Conservation (phyloP, 768 basidiomycete genomes). For the Exsudoporus frostii region DNA sequence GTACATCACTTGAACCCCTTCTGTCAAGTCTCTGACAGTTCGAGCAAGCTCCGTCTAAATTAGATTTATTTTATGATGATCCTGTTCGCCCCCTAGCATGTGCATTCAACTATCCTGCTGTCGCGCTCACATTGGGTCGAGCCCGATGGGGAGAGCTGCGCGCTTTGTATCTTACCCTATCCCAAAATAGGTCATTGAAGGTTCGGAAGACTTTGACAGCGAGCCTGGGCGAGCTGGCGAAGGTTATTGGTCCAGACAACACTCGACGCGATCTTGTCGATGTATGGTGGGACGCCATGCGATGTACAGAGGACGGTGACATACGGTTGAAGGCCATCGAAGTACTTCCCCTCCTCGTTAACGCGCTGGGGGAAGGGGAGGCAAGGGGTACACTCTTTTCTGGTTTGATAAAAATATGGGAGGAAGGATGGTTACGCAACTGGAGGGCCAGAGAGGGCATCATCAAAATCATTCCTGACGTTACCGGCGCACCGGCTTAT, state of each 20-base stretch:
- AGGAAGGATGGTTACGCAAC: slow-evolving; percentile 52
- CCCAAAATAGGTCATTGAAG: slow-evolving; percentile 54
- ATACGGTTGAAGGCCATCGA: slow-evolving; percentile 72
- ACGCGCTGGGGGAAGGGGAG: slow-evolving; percentile 45
- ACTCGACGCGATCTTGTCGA: slow-evolving; percentile 65
- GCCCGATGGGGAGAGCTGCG: slow-evolving; percentile 73
- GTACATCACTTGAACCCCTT: background rate
- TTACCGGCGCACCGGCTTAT: slow-evolving; percentile 44
- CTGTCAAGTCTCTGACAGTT: slow-evolving; percentile 2
- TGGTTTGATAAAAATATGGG: slow-evolving; percentile 53
- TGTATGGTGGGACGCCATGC: slow-evolving; percentile 64
- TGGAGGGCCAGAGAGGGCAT: slow-evolving; percentile 85
- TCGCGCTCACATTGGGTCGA: slow-evolving; percentile 76
- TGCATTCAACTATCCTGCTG: slow-evolving; percentile 91
- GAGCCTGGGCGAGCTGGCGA: slow-evolving; percentile 84
- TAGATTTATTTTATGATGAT: slow-evolving; percentile 56
- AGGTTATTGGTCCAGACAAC: slow-evolving; percentile 72
- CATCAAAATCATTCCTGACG: slow-evolving; percentile 50
- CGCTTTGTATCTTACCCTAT: slow-evolving; percentile 61
- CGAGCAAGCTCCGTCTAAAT: slow-evolving; percentile 21
- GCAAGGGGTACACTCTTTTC: slow-evolving; percentile 45
- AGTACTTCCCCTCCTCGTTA: slow-evolving; percentile 55
- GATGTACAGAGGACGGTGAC: slow-evolving; percentile 57
- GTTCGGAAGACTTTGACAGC: slow-evolving; percentile 83
- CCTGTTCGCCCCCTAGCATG: slow-evolving; percentile 73